Evolutionary conservation across 176 grass and related monocot species (phyloP).

Genomic region (Phyllostachys edulis): DNA sequence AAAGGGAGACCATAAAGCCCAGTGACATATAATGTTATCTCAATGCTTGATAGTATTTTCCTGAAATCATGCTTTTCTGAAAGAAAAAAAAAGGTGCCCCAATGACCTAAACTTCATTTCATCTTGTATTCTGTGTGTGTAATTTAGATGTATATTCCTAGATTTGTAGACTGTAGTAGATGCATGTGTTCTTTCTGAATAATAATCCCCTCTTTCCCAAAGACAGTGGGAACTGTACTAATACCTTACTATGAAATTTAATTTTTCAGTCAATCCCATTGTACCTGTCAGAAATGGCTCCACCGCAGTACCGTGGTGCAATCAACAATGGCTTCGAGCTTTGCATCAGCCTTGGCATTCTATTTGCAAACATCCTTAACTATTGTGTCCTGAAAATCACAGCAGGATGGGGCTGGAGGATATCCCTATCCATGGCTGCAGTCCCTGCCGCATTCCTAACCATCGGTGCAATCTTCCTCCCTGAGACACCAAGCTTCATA

Average conservation of each 20-base stretch:
- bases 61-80: not conserved
- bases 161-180: not conserved
- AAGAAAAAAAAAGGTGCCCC: not conserved
- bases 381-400: slow-evolving; percentile 59
- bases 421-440: slow-evolving; percentile 72
- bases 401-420: slow-evolving; percentile 68
- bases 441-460: slow-evolving; percentile 69
- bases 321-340: slow-evolving; percentile 78
- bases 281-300: slow-evolving; percentile 90
- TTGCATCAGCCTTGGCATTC: slow-evolving; percentile 68
- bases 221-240: not conserved
- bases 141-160: not conserved
- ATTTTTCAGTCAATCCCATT: slow-evolving; percentile 73
- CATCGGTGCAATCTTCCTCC: slow-evolving; percentile 67
- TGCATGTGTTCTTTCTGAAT: not conserved
- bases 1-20: not conserved
- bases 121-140: not conserved
- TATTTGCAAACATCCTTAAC: slow-evolving; percentile 82
- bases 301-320: slow-evolving; percentile 69
- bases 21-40: not conserved
- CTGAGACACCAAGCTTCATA: slow-evolving; percentile 73
- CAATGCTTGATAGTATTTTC: not conserved
- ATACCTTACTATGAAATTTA: slow-evolving; percentile 12
- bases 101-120: not conserved
- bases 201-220: not conserved